These are phyloP conservation scores for Letharia lupina DNA, from an alignment of 495 filamentous ascomycete genomes.

Conservation along the genomic window DNA sequence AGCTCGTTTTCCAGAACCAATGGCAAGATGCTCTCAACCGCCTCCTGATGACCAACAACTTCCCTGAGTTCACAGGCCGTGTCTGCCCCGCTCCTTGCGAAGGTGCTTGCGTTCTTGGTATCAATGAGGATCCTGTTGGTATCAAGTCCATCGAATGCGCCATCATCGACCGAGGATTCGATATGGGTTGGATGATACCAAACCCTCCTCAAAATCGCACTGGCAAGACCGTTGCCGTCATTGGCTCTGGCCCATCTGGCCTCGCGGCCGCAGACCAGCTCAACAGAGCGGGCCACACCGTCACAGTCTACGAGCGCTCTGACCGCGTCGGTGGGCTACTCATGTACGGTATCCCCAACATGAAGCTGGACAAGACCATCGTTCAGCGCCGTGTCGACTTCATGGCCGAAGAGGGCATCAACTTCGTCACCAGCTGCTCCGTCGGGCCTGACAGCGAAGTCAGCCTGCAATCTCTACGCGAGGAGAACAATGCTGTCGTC, in stretches of 20 bases:
- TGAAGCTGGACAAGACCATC: conserved; percentile 99
- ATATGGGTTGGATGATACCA: conserved; percentile 99
- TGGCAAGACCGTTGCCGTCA: conserved; percentile 84
- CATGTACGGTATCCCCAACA: conserved; percentile 99
- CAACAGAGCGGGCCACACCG: conserved; percentile 83
- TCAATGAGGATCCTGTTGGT: conserved; percentile 96
- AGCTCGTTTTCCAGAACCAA: conserved; percentile 83
- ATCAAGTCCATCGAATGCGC: conserved; percentile 99
- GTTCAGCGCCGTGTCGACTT: conserved; percentile 94
- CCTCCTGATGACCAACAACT: conserved; percentile 98
- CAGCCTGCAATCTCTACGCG: conserved; percentile 66
- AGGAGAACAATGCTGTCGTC: conserved; percentile 74
- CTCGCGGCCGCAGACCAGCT: conserved; percentile 91
- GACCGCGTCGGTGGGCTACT: conserved; percentile 90
- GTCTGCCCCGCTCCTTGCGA: conserved; percentile 98
- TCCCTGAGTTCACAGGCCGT: conserved; percentile 97
- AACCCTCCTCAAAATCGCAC: conserved; percentile 69
- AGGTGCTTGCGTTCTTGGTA: conserved; percentile 93
- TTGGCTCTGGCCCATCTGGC: conserved; percentile 91
- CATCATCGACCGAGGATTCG: conserved; percentile 97
- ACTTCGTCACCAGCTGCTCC: conserved; percentile 66
- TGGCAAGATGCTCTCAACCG: conserved; percentile 95
- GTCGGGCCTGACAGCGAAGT: conserved; percentile 71
- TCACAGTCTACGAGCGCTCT: conserved; percentile 93
- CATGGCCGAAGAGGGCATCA: conserved; percentile 86